Conservation (phyloP, 768 basidiomycete genomes). For the Russula vinacea region DNA sequence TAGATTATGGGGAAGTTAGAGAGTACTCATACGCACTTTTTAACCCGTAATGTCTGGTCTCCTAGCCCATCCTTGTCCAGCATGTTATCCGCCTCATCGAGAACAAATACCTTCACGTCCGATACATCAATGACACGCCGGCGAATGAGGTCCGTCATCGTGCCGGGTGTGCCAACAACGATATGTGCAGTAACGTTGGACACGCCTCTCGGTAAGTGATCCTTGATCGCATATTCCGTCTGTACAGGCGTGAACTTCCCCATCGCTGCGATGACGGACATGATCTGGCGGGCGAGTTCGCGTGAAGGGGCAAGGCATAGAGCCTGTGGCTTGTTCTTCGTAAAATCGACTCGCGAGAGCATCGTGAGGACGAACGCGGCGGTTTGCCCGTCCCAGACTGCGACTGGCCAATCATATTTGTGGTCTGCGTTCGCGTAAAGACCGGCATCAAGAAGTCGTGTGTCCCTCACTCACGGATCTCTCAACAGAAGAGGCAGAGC, state of each 20-base stretch:
- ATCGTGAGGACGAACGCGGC: conserved; percentile 98
- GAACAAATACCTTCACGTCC: conserved; percentile 85
- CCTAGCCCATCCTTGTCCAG: conserved; percentile 90
- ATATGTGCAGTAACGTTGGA: conserved; percentile 80
- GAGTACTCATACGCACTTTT: conserved; percentile 62
- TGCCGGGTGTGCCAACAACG: conserved; percentile 95
- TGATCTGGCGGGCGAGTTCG: conserved; percentile 95
- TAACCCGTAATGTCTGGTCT: conserved; percentile 89
- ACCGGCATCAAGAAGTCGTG: conserved; percentile 35
- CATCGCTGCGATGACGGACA: conserved; percentile 91
- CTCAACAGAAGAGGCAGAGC: conserved; percentile 86
- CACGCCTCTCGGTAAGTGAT: conserved; percentile 64
- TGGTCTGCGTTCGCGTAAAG: conserved; percentile 53
- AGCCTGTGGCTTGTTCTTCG: conserved; percentile 84
- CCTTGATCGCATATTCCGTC: conserved; percentile 94
- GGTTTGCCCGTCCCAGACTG: conserved; percentile 98
- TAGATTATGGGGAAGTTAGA: not conserved
- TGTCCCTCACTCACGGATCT: conserved; percentile 72
- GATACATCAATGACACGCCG: conserved; percentile 74
- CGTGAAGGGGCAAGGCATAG: conserved; percentile 97
- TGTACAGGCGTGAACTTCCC: conserved; percentile 92
- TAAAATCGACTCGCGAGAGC: conserved; percentile 89
- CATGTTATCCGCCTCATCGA: conserved; percentile 99
- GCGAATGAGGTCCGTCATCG: conserved; percentile 83
- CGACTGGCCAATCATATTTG: conserved; percentile 98